These are phyloP conservation scores for Drechslerella coelobrocha DNA, from an alignment of 2,329 filamentous ascomycete species.

Conservation along the genomic window DNA sequence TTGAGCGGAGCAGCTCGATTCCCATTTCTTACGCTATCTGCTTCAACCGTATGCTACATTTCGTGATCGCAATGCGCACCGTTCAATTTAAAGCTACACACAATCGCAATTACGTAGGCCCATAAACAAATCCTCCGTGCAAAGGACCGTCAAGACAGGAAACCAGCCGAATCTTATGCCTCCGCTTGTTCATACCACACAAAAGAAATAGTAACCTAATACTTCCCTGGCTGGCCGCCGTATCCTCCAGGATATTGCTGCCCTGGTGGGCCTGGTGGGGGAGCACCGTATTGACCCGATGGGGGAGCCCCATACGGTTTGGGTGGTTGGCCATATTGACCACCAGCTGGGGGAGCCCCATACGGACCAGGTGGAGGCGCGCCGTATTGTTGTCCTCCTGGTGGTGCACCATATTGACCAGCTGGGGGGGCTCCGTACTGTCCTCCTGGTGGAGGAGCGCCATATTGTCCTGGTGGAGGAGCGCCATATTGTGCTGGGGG, in stretches of 20 bases:
- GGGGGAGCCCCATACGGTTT: slow-evolving; percentile 52
- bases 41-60: no score
- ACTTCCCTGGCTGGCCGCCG: background rate
- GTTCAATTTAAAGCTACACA: background rate
- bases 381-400: slow-evolving; percentile 24
- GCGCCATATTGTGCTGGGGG: slow-evolving; percentile 34
- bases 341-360: slow-evolving; percentile 54
- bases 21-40: no score
- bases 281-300: slow-evolving; percentile 45
- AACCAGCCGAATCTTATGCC: slow-evolving; percentile 3
- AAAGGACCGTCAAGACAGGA: background rate
- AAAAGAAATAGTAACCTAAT: background rate
- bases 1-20: no score
- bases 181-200: background rate
- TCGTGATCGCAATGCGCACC: no score
- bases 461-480: slow-evolving; percentile 52
- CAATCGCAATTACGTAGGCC: background rate
- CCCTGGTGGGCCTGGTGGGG: slow-evolving; percentile 4
- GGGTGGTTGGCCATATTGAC: slow-evolving; percentile 30
- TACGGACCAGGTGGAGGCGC: slow-evolving; percentile 53
- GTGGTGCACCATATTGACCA: no score
- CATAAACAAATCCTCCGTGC: background rate
- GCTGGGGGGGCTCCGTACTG: slow-evolving; percentile 22
- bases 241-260: slow-evolving; percentile 20
- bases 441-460: slow-evolving; percentile 48